phyloP scores from a whole-genome alignment of 305 asterid genomes.

The Plantago lanceolata region DNA sequence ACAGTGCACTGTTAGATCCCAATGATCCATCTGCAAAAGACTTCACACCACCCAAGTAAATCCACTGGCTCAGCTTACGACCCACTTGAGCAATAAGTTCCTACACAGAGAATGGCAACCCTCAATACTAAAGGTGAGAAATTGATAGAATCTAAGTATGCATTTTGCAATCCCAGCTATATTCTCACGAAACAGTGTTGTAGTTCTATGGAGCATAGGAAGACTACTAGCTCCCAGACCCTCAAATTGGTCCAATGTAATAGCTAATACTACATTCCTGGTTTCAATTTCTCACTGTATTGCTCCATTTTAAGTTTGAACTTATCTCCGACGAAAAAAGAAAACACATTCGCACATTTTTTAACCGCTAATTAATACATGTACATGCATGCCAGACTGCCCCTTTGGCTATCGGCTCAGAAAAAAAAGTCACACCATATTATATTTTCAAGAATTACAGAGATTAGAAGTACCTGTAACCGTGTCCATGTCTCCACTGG shows the following conservation, averaged over 20 bases:
- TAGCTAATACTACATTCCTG: neutral
- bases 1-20: constrained; percentile 90
- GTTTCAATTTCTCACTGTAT: constrained; percentile 9
- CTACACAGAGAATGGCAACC: constrained; percentile 32
- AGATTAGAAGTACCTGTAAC: constrained; percentile 55
- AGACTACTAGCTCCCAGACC: constrained; percentile 6
- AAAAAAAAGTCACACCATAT: constrained; percentile 10
- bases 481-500: constrained; percentile 86
- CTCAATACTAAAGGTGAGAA: constrained; percentile 14
- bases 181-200: neutral
- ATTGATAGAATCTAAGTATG: constrained; percentile 6
- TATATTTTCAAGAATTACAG: constrained; percentile 18
- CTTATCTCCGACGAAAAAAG: constrained; percentile 3
- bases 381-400: neutral
- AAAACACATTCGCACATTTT: neutral
- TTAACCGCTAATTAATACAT: neutral
- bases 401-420: constrained; percentile 13
- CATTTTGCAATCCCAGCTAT: constrained; percentile 7
- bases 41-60: constrained; percentile 87
- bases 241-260: neutral
- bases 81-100: constrained; percentile 54
- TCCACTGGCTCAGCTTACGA: constrained; percentile 73
- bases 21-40: constrained; percentile 93
- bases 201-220: constrained; percentile 6
- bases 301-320: neutral